Evolutionary conservation across 768 basidiomycete genomes (phyloP).

Genomic region (Mycena vulgaris): DNA sequence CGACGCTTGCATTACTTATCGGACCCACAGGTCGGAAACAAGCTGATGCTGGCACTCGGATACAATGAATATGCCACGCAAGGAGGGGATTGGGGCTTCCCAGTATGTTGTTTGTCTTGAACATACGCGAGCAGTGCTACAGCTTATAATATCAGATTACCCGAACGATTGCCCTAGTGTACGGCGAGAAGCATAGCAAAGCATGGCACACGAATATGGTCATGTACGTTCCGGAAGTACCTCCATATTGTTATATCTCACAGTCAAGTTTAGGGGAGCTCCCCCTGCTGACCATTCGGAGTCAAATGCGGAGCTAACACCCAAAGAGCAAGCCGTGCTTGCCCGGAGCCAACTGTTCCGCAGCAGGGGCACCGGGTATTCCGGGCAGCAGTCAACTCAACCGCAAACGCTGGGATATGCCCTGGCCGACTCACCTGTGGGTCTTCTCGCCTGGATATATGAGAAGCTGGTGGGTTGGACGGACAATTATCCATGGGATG

Average conservation of each 20-base stretch:
- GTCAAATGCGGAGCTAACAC: background rate
- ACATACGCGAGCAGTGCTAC: background rate
- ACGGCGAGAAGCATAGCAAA: conserved; percentile 58
- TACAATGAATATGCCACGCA: conserved; percentile 58
- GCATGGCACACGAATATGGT: conserved; percentile 64
- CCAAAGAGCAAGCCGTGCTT: conserved; percentile 9
- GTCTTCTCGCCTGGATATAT: conserved; percentile 56
- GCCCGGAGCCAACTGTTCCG: conserved; percentile 6
- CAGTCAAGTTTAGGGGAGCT: background rate
- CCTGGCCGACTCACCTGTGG: conserved; percentile 60
- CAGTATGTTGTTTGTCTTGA: conserved; percentile 44
- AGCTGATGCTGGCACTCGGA: conserved; percentile 65
- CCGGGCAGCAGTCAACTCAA: background rate
- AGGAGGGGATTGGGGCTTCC: conserved; percentile 66
- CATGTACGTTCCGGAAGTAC: background rate
- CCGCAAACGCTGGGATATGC: conserved; percentile 26
- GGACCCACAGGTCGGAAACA: conserved; percentile 56
- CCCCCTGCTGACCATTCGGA: background rate
- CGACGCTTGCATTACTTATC: background rate
- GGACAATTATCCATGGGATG: conserved; percentile 22
- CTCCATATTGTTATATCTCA: background rate
- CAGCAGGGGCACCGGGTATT: conserved; percentile 10
- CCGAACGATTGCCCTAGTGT: conserved; percentile 48
- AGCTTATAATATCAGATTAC: conserved; percentile 50
- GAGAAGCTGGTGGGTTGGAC: conserved; percentile 37